A percentile compares a stretch with the other conserved stretches of the same genome.
Evolutionary conservation across 2,329 filamentous ascomycete genomes (phyloP).

Genomic region (Pseudocercospora eumusae): DNA sequence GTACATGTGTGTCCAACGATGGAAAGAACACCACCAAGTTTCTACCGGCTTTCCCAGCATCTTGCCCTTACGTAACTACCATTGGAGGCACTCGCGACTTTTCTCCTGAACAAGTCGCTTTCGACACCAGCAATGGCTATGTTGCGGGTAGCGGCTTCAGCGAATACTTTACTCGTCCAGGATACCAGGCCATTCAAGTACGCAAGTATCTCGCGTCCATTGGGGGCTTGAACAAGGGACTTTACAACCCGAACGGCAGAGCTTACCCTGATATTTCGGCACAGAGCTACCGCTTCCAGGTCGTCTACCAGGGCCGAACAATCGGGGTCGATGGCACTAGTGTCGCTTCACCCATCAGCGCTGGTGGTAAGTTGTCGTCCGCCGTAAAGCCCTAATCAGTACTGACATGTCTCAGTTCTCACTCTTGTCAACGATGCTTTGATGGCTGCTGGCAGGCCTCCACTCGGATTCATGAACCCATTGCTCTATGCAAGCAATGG

Average conservation of each 20-base stretch:
- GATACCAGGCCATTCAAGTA: constrained; percentile 46
- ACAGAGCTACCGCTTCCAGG: constrained; percentile 54
- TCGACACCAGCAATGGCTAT: constrained; percentile 44
- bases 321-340: constrained; percentile 54
- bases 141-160: constrained; percentile 49
- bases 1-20: constrained; percentile 49
- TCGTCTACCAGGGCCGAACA: constrained; percentile 46
- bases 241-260: constrained; percentile 48
- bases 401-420: constrained; percentile 40
- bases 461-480: constrained; percentile 62
- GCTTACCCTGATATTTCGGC: constrained; percentile 51
- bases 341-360: constrained; percentile 60
- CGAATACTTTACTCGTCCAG: constrained; percentile 46
- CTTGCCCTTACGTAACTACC: constrained; percentile 51
- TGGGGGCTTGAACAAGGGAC: constrained; percentile 43
- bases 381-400: constrained; percentile 35
- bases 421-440: constrained; percentile 64
- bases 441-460: constrained; percentile 51
- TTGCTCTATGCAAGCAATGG: constrained; percentile 57
- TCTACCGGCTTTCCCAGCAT: constrained; percentile 49
- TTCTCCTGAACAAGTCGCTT: constrained; percentile 45
- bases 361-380: constrained; percentile 39
- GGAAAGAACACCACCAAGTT: constrained; percentile 49
- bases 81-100: constrained; percentile 48
- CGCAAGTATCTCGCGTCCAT: constrained; percentile 44